Evolutionary conservation across 192 early-diverging fungal genomes (phyloP), one percentile per base, ranked within the genome.

Genomic region (Phycomyces blakesleeanus): DNA sequence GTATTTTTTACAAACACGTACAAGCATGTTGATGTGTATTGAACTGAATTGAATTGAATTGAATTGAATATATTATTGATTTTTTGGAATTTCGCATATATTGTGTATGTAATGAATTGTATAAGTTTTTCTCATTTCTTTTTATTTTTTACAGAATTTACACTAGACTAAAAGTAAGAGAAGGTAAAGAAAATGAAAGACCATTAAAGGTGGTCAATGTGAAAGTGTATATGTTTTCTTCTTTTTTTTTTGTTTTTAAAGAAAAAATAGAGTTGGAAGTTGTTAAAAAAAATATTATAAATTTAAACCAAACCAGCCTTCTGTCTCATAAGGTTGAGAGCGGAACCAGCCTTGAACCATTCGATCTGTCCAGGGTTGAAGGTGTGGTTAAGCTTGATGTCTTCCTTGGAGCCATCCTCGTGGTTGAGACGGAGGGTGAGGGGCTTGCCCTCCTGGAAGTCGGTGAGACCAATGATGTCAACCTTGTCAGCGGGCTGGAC

Each of bases 321-420:
- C 75, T 85, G 82, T 64, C 81, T 79, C 86, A 92, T 93, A 58
- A 79, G 63, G 82, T 93, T 93, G 57, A 93, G 84, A 57, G 92
- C 92, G 53, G 86, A 89, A 40, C 97, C 97, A 44, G 85, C 89
- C 81, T 96, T 94, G 90, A 98, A 98, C 97, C 97, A 98, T 54
- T 80, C 89, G 83, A 98, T 98, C 85, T 98, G 97, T 70, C 91
- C 92, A 77, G 91, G 85, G 86, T 97, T 98, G 85, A 98, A 96
- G 71, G 94, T 97, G 81, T 98, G 97, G 87, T 96, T 95, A 57
- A 96, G 79, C 38, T 76, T 72, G 64, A 97, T 86, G 69, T 95
- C 93, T 29, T 89, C 75, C 18, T 64, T 75, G 63, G 82, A 77
- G 58, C 97, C 95, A 55, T 85, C 80, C 58, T 80, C 67, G 86